phyloP scores from a whole-genome alignment of 768 basidiomycete genomes.

The Leccinum disarticulatum region DNA sequence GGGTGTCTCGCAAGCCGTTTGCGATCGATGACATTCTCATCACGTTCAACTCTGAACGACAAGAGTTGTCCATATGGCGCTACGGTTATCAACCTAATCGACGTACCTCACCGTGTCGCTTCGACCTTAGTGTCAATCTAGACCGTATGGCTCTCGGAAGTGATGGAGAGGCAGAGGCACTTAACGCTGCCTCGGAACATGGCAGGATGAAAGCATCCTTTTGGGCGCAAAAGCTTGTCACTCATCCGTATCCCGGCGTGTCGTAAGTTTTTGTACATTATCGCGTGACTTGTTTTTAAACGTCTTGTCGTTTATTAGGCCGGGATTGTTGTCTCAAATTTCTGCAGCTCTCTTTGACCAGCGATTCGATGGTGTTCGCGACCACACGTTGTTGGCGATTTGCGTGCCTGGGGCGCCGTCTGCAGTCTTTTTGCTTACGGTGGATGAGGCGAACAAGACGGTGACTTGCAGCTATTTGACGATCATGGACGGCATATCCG shows the following conservation, averaged over 20 bases:
- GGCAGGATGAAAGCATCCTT: slow-evolving; percentile 68
- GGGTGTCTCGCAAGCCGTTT: slow-evolving; percentile 49
- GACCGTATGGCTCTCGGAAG: slow-evolving; percentile 69
- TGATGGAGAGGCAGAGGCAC: slow-evolving; percentile 42
- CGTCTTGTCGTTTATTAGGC: slow-evolving; percentile 14
- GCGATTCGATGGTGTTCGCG: slow-evolving; percentile 54
- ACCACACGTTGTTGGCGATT: slow-evolving; percentile 55
- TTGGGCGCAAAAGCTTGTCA: slow-evolving; percentile 66
- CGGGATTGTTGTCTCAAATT: slow-evolving; percentile 33
- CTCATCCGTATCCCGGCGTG: slow-evolving; percentile 43
- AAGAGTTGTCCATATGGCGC: slow-evolving; percentile 65
- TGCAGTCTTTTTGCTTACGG: slow-evolving; percentile 49
- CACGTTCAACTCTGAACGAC: slow-evolving; percentile 56
- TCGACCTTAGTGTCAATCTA: slow-evolving; percentile 59
- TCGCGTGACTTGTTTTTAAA: not conserved
- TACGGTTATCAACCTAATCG: slow-evolving; percentile 55
- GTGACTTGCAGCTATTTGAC: slow-evolving; percentile 42
- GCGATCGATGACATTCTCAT: slow-evolving; percentile 51
- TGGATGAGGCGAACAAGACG: slow-evolving; percentile 38
- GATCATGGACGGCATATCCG: slow-evolving; percentile 48
- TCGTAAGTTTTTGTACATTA: slow-evolving; percentile 46
- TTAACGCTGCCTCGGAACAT: slow-evolving; percentile 48
- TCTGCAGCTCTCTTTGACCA: slow-evolving; percentile 62
- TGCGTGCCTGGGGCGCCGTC: slow-evolving; percentile 49
- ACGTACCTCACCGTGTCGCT: slow-evolving; percentile 48